Evolutionary conservation across 371 early-diverging fungal species (phyloP), one percentile per base, ranked within the genome.

Genomic region (Massospora cicadina): DNA sequence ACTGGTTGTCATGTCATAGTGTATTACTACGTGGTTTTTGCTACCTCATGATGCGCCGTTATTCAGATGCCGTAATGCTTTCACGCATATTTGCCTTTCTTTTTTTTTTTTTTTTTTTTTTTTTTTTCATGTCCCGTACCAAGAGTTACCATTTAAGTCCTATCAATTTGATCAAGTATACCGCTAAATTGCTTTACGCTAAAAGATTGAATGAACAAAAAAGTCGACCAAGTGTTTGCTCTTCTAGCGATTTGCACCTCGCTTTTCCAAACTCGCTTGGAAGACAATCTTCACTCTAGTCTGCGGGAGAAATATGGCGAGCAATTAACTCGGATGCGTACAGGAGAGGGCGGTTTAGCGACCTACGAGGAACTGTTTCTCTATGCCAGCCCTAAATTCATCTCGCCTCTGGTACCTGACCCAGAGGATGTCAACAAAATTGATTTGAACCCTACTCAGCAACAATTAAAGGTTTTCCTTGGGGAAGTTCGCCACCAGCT

Each of bases 31-130:
- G 87, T 60, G 95, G 94, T 58, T 94, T 93, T 70, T 86, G 93
- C 31, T 95, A 94, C 80, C 83, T 93, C 90, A 95, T 95, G 96
- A 88, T 93, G 87, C 81, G 94, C 63, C 80, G 96, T 58, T 95
- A 92, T 71, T 83, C 93, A 53, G 96, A 95, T 71, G 96, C 96
- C 63, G 90, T 92, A 87, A 86, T 72, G 82, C 88, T 25, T 92
- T 93, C 78, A 83, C 90, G 23, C 89, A 89, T 70, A 87, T 93
- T 70, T n/a, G n/a, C n/a, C 80, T 93, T 12, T 12, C 23, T 58
- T n/a, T n/a, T n/a, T n/a, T n/a, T n/a, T n/a, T n/a, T n/a, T n/a
- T n/a, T n/a, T n/a, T n/a, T n/a, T n/a, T n/a, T n/a, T n/a, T 43
- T 43, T 10, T 43, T 17, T 17, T 43, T 43, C 43, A 43, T 43